These are phyloP conservation scores for Cutaneotrichosporon sp. DNA, from an alignment of 1,284 basidiomycete species.

Conservation along the genomic window DNA sequence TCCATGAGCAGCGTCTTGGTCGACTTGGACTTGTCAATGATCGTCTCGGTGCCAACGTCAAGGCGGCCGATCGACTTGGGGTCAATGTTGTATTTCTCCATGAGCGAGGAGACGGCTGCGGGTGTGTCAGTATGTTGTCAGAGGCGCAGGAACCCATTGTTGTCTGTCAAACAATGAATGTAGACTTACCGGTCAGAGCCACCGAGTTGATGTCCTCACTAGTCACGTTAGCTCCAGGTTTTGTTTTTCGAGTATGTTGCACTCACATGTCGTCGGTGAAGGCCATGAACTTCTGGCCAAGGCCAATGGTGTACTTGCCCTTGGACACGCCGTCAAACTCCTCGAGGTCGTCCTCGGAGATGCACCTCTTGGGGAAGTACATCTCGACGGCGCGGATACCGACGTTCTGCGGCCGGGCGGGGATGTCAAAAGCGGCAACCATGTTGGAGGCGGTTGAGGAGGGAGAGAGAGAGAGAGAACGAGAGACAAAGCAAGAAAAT, in stretches of 20 bases:
- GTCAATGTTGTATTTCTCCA: constrained; percentile 94
- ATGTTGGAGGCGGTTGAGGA: constrained; percentile 8
- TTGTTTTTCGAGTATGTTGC: neutral
- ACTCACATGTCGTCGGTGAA: constrained; percentile 80
- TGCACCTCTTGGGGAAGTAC: constrained; percentile 90
- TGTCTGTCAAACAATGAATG: neutral
- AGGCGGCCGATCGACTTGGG: constrained; percentile 93
- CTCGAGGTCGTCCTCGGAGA: constrained; percentile 92
- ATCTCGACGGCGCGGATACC: constrained; percentile 88
- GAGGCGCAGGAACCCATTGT: neutral
- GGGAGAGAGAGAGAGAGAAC: neutral
- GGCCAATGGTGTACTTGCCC: constrained; percentile 99
- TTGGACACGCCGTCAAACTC: constrained; percentile 90
- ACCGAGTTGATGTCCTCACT: constrained; percentile 97
- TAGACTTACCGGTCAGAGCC: constrained; percentile 69
- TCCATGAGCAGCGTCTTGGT: constrained; percentile 99
- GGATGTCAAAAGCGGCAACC: constrained; percentile 39
- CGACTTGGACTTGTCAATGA: constrained; percentile 99
- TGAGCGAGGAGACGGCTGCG: constrained; percentile 73
- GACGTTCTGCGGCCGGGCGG: constrained; percentile 75
- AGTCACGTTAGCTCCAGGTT: neutral
- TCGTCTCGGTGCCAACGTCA: constrained; percentile 97
- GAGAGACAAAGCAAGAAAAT: neutral
- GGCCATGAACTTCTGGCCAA: constrained; percentile 97
- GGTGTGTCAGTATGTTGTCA: constrained; percentile 5